These are phyloP conservation scores for Kickxella alabastrina DNA, from an alignment of 192 early-diverging fungal genomes.

Conservation along the genomic window DNA sequence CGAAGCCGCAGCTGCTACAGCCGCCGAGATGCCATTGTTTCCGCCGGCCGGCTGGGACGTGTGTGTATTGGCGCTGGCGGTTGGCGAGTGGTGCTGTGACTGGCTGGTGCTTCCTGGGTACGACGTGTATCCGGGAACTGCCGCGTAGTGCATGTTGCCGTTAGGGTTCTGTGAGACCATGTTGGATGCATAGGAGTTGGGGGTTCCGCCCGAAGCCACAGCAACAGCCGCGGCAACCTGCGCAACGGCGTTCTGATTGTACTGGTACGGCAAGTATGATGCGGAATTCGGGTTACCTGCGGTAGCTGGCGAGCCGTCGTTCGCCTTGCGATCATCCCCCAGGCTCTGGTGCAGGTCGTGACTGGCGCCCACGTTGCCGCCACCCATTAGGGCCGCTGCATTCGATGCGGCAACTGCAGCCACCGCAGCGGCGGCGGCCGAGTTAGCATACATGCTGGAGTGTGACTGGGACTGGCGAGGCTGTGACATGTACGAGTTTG, in stretches of 20 bases:
- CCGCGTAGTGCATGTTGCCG: slow-evolving; percentile 22
- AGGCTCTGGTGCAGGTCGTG: slow-evolving; percentile 16
- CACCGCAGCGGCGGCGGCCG: neutral
- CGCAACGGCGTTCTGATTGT: slow-evolving; percentile 36
- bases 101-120: slow-evolving; percentile 46
- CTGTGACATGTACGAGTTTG: slow-evolving; percentile 51
- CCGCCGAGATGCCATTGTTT: slow-evolving; percentile 25
- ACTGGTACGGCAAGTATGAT: slow-evolving; percentile 37
- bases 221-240: slow-evolving; percentile 30
- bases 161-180: slow-evolving; percentile 25
- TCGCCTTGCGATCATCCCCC: slow-evolving; percentile 34
- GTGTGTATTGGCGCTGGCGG: slow-evolving; percentile 24
- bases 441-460: neutral
- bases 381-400: slow-evolving; percentile 12
- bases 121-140: slow-evolving; percentile 38
- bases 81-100: slow-evolving; percentile 52
- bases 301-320: slow-evolving; percentile 10
- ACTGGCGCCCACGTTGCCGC: slow-evolving; percentile 7
- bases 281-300: slow-evolving; percentile 8
- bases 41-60: slow-evolving; percentile 16
- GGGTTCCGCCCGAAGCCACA: slow-evolving; percentile 17
- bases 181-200: slow-evolving; percentile 16
- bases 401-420: slow-evolving; percentile 24
- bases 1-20: slow-evolving; percentile 21
- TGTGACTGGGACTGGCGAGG: slow-evolving; percentile 26